Evolutionary conservation across 495 filamentous ascomycete genomes (phyloP), one percentile per base, ranked within the genome.

Genomic region (Penicillium mononematosum): DNA sequence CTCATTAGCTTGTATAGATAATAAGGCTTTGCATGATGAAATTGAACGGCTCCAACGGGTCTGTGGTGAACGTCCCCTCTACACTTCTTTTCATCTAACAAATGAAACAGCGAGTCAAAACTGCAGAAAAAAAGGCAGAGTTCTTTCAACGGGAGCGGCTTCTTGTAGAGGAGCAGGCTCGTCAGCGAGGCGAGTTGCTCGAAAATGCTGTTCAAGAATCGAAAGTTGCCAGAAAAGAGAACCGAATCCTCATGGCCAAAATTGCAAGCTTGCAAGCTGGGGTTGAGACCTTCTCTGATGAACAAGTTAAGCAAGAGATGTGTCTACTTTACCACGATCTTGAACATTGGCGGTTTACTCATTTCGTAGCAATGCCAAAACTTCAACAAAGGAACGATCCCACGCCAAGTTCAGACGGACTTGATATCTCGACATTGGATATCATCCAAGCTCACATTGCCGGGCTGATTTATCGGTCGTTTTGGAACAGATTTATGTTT

Each of bases 291-390:
- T 22, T 50, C 11, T 44, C 38, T 5, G 45, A 56, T 3, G 46
- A 56, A 4, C 36, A 56, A 1, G 11, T 5, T 11, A 41, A 39
- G 4, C 32, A 20, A 11, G 38, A 49, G 19, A 50, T 56, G 45
- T 24, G 7, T 12, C 24, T 41, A 16, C 46, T 56, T 12, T 44
- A 56, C 17, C 34, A 50, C 10, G 45, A 50, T 9, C 45, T 56
- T 24, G 34, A 42, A 10, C n/a, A n/a, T 1, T 56, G 54, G 54
- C 8, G 11, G 2, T 27, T 31, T 12, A 20, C 17, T 5, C 42
- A 55, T 29, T 55, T 46, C 20, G 14, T 16, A 9, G 9, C 12
- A 27, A 16, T 12, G 19, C 1, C 25, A 46, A 25, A 25, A 17
- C 2, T 11, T 11, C 11, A 36, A 45, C 2, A 36, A 31, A 11